Conservation (phyloP, 352 stramenopile genomes). For the Phytophthora boehmeriae region DNA sequence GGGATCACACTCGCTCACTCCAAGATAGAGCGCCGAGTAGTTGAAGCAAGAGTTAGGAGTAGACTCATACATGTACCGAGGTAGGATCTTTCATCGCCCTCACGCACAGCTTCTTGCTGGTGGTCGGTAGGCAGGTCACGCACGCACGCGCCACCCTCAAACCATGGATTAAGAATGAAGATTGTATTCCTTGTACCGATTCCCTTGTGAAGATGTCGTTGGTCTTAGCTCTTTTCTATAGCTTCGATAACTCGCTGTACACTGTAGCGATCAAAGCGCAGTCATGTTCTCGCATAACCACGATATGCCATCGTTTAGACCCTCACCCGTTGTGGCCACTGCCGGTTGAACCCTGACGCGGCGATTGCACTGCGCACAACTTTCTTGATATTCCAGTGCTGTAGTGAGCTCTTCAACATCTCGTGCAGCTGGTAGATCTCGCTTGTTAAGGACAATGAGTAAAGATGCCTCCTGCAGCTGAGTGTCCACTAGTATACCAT, state of each 20-base stretch:
- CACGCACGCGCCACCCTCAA: slow-evolving; percentile 13
- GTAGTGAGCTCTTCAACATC: slow-evolving; percentile 55
- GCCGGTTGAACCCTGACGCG: slow-evolving; percentile 68
- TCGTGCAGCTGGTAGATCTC: slow-evolving; percentile 58
- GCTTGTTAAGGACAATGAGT: slow-evolving; percentile 82
- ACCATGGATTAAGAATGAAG: slow-evolving; percentile 34
- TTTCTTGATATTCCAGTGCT: slow-evolving; percentile 58
- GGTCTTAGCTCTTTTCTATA: slow-evolving; percentile 12
- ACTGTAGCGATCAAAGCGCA: slow-evolving; percentile 45
- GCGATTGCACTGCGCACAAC: slow-evolving; percentile 50
- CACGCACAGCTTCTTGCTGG: slow-evolving; percentile 7
- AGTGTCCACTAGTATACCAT: slow-evolving; percentile 67
- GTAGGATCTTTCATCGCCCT: slow-evolving; percentile 6
- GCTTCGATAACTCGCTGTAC: slow-evolving; percentile 6
- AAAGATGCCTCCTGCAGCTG: slow-evolving; percentile 75
- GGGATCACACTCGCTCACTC: slow-evolving; percentile 18
- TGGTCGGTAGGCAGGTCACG: slow-evolving; percentile 6
- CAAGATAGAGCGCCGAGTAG: slow-evolving; percentile 17
- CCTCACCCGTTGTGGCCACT: slow-evolving; percentile 79
- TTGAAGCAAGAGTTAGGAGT: slow-evolving; percentile 27
- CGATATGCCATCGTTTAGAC: slow-evolving; percentile 69
- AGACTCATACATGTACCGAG: slow-evolving; percentile 16
- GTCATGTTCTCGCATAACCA: slow-evolving; percentile 86
- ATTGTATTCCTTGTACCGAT: slow-evolving; percentile 26
- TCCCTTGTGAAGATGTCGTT: slow-evolving; percentile 1